phyloP scores from a whole-genome alignment of 1,284 basidiomycete genomes.

The Rhodotorula sp. region DNA sequence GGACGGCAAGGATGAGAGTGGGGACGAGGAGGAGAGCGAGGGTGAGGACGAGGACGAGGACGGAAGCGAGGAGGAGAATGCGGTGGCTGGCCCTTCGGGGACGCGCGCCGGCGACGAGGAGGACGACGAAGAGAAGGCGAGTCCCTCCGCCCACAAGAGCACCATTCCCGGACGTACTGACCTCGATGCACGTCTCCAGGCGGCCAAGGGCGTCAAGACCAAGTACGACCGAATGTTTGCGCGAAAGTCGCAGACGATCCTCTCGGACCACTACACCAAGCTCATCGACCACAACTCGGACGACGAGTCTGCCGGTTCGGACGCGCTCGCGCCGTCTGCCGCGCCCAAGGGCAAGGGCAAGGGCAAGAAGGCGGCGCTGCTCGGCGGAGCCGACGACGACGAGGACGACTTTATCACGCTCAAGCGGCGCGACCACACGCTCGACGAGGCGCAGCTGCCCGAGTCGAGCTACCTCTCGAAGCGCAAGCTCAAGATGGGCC shows the following conservation, averaged over 20 bases:
- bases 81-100: conserved; percentile 40
- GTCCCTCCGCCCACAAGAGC: neutral
- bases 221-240: conserved; percentile 99
- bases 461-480: conserved; percentile 57
- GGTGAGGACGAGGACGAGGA: conserved; percentile 32
- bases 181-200: conserved; percentile 6
- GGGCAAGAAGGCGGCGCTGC: neutral
- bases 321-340: neutral
- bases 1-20: conserved; percentile 36
- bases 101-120: conserved; percentile 49
- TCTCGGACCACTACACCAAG: conserved; percentile 87
- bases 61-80: conserved; percentile 44
- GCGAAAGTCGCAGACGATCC: conserved; percentile 89
- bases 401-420: conserved; percentile 91
- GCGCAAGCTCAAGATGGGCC: conserved; percentile 68
- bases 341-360: neutral
- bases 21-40: conserved; percentile 45
- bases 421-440: conserved; percentile 82
- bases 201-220: conserved; percentile 57
- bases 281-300: conserved; percentile 68
- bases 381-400: conserved; percentile 49
- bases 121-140: conserved; percentile 34
- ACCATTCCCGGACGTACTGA: neutral
- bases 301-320: conserved; percentile 5
- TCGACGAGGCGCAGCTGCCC: conserved; percentile 61